These are phyloP conservation scores for Coemansia umbellata DNA, from an alignment of 192 early-diverging fungal genomes.

Conservation along the genomic window DNA sequence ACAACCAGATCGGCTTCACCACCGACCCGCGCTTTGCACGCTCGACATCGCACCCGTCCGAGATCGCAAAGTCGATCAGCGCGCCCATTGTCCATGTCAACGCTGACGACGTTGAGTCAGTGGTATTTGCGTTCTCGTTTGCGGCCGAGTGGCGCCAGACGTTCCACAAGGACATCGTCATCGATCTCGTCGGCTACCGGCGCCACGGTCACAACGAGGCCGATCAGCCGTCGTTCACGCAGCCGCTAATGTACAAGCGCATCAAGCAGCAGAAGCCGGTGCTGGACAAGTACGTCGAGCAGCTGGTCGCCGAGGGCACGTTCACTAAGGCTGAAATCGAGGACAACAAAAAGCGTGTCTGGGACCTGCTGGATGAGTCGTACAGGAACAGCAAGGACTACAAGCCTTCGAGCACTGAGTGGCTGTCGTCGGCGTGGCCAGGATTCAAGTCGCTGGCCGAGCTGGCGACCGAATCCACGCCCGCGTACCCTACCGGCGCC, in stretches of 20 bases:
- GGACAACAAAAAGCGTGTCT: slow-evolving; percentile 86
- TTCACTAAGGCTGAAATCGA: slow-evolving; percentile 80
- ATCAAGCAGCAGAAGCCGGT: slow-evolving; percentile 84
- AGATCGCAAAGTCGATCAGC: slow-evolving; percentile 93
- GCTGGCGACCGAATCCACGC: slow-evolving; percentile 67
- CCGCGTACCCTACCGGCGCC: slow-evolving; percentile 67
- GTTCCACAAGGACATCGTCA: slow-evolving; percentile 95
- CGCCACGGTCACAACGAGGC: slow-evolving; percentile 99
- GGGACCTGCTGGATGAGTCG: slow-evolving; percentile 89
- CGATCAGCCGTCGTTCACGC: slow-evolving; percentile 98
- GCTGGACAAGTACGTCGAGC: slow-evolving; percentile 78
- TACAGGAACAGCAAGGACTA: slow-evolving; percentile 87
- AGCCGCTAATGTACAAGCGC: slow-evolving; percentile 94
- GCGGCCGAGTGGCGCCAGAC: slow-evolving; percentile 94
- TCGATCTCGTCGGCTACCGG: slow-evolving; percentile 97
- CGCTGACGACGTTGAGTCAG: slow-evolving; percentile 95
- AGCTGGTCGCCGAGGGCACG: slow-evolving; percentile 79
- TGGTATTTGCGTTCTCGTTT: slow-evolving; percentile 90
- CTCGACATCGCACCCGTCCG: slow-evolving; percentile 94
- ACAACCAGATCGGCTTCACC: slow-evolving; percentile 99
- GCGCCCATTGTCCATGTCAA: slow-evolving; percentile 99
- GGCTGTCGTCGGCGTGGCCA: slow-evolving; percentile 93
- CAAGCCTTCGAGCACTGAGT: slow-evolving; percentile 85
- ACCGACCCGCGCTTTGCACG: slow-evolving; percentile 95
- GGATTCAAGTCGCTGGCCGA: slow-evolving; percentile 77